Evolutionary conservation across 1,284 basidiomycete species (phyloP).

Genomic region (Leccinum pallidistipes): DNA sequence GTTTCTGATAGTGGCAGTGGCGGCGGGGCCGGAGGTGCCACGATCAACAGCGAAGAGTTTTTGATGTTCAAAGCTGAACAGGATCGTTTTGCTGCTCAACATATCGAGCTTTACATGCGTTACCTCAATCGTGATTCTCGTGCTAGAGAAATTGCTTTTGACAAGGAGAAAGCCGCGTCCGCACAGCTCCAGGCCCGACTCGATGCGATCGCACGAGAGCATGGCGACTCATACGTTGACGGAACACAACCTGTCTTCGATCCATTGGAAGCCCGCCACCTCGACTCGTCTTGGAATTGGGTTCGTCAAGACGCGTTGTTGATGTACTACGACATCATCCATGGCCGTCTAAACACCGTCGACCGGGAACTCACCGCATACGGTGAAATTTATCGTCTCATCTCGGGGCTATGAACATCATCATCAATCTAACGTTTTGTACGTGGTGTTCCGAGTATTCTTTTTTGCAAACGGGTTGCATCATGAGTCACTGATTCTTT

Average conservation of each 20-base stretch:
- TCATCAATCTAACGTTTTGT: constrained; percentile 30
- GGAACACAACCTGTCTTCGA: constrained; percentile 95
- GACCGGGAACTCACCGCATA: constrained; percentile 60
- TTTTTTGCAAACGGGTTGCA: not conserved
- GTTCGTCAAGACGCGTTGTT: constrained; percentile 92
- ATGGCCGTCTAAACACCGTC: constrained; percentile 89
- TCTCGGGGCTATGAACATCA: constrained; percentile 24
- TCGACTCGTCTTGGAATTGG: constrained; percentile 99
- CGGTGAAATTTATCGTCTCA: constrained; percentile 20
- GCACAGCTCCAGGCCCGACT: constrained; percentile 81
- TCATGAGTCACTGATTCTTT: not conserved
- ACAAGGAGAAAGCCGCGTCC: constrained; percentile 78
- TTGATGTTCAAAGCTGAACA: constrained; percentile 94
- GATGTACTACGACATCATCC: constrained; percentile 98
- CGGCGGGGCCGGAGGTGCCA: constrained; percentile 69
- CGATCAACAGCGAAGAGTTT: constrained; percentile 98
- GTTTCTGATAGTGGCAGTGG: constrained; percentile 62
- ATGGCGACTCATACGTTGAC: constrained; percentile 91
- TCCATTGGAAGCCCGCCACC: constrained; percentile 93
- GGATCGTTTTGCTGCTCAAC: constrained; percentile 88
- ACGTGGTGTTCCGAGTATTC: constrained; percentile 6
- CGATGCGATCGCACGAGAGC: constrained; percentile 86
- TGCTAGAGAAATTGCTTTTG: constrained; percentile 86
- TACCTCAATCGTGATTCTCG: constrained; percentile 94
- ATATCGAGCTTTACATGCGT: constrained; percentile 95